Conservation (phyloP, 352 stramenopile genomes). For the Globisporangium heterothallicum region DNA sequence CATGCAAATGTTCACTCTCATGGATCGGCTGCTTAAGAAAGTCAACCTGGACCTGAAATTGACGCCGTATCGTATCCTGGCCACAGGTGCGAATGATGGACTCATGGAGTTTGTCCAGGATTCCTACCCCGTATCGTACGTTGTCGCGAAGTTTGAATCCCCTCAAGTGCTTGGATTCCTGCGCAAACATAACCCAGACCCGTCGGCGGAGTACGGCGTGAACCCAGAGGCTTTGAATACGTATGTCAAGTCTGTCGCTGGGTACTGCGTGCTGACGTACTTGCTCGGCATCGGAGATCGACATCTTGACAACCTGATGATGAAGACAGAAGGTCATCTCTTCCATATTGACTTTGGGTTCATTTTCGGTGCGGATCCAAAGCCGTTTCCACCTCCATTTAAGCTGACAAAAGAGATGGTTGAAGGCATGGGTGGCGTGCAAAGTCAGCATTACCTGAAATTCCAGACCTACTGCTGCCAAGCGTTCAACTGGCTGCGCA, state of each 20-base stretch:
- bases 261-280: conserved; percentile 99
- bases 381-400: conserved; percentile 98
- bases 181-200: conserved; percentile 80
- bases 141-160: conserved; percentile 92
- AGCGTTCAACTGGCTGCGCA: conserved; percentile 93
- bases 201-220: conserved; percentile 83
- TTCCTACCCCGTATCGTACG: conserved; percentile 94
- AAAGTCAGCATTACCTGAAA: conserved; percentile 88
- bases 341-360: conserved; percentile 99
- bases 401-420: conserved; percentile 97
- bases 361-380: conserved; percentile 98
- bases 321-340: conserved; percentile 93
- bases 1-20: conserved; percentile 99
- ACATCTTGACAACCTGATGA: conserved; percentile 99
- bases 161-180: conserved; percentile 91
- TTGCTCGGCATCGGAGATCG: conserved; percentile 98
- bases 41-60: conserved; percentile 98
- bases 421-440: conserved; percentile 93
- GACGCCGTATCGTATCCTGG: conserved; percentile 93
- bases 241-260: conserved; percentile 97
- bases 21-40: conserved; percentile 98
- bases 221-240: conserved; percentile 90
- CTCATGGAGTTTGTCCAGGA: conserved; percentile 97
- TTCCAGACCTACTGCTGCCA: conserved; percentile 94
- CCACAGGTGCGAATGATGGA: conserved; percentile 86